A percentile compares a stretch with the other conserved stretches of the same genome.
phyloP scores from a whole-genome alignment of 192 early-diverging fungal genomes.

The Dimargaris xerosporica region DNA sequence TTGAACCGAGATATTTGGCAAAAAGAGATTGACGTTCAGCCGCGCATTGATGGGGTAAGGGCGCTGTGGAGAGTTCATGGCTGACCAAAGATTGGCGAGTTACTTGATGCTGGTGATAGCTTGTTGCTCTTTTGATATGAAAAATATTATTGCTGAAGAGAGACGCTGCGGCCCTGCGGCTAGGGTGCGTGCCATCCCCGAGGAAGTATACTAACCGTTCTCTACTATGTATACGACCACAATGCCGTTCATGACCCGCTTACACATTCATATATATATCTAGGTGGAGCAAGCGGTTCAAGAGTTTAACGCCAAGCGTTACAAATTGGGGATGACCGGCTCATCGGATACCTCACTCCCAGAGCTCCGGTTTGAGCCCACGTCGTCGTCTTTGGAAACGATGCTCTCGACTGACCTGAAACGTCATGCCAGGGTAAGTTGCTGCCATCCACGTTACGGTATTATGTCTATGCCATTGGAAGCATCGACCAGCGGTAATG shows the following conservation, averaged over 20 bases:
- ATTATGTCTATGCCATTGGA: background rate
- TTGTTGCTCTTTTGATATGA: background rate
- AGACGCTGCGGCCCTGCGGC: background rate
- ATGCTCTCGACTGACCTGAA: conserved; percentile 8
- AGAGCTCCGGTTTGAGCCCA: conserved; percentile 8
- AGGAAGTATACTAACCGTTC: background rate
- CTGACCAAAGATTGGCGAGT: background rate
- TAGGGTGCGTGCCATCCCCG: too few relatives aligned
- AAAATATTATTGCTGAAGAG: background rate
- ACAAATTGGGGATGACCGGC: conserved; percentile 11
- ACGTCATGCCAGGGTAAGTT: conserved; percentile 4
- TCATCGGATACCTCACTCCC: conserved; percentile 5
- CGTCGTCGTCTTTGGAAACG: conserved; percentile 6
- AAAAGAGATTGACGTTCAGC: conserved; percentile 50
- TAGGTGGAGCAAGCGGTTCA: conserved; percentile 30
- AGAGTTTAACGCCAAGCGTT: conserved; percentile 27
- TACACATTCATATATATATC: background rate
- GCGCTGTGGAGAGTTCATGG: background rate
- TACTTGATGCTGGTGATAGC: background rate
- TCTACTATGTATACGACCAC: background rate
- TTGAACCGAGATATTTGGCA: conserved; percentile 41
- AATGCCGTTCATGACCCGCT: background rate
- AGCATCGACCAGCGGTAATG: background rate
- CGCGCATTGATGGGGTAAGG: conserved; percentile 41
- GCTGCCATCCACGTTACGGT: background rate